Evolutionary conservation across 1,139 yeast species (phyloP).

Genomic region (Wickerhamiella pararugosa): DNA sequence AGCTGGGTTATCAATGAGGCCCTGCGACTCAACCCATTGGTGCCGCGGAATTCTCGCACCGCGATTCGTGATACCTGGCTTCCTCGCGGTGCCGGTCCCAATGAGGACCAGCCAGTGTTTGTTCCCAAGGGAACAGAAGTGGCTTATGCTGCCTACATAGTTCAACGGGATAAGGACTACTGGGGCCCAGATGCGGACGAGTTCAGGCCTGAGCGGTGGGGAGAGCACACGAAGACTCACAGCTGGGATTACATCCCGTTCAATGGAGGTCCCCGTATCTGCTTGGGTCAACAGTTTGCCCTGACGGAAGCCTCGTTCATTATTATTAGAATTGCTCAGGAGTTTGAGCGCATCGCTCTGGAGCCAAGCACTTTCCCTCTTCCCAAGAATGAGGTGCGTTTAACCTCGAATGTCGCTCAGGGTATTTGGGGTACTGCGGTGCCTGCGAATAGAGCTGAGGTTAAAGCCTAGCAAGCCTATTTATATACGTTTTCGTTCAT

Average conservation of each 20-base stretch:
- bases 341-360: constrained; percentile 1
- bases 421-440: constrained; percentile 4
- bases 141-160: constrained; percentile 43
- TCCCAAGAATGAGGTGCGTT: constrained; percentile 8
- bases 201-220: constrained; percentile 45
- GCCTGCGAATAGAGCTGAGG: neutral
- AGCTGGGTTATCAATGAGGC: constrained; percentile 18
- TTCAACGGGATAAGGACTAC: constrained; percentile 34
- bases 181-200: constrained; percentile 39
- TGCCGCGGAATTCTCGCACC: constrained; percentile 20
- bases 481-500: too few species aligned
- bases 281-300: constrained; percentile 37
- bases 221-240: constrained; percentile 9
- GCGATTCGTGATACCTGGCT: constrained; percentile 27
- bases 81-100: constrained; percentile 38
- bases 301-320: constrained; percentile 37
- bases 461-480: too few species aligned
- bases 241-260: constrained; percentile 24
- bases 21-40: constrained; percentile 19
- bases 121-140: constrained; percentile 43
- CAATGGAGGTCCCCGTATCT: constrained; percentile 38
- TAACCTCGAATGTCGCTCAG: neutral
- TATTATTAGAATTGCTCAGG: constrained; percentile 26
- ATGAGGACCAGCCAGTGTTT: constrained; percentile 30
- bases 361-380: neutral